phyloP scores from a whole-genome alignment of 2,329 filamentous ascomycete species.

The Monilinia fructicola region DNA sequence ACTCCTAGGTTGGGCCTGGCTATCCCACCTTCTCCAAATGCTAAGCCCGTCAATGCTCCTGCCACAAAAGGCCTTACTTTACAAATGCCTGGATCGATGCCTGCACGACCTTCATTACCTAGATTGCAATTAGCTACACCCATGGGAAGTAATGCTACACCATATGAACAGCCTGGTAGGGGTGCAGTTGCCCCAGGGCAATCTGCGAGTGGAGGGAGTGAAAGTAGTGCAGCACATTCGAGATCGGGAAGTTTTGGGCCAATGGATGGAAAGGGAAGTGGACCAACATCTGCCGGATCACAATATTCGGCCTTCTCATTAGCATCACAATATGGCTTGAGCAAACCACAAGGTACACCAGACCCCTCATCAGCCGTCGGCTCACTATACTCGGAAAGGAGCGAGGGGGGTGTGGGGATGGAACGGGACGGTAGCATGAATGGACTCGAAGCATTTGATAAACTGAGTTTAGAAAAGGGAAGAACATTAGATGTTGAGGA shows the following conservation, averaged over 20 bases:
- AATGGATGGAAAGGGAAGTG: conserved; percentile 72
- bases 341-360: conserved; percentile 66
- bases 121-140: conserved; percentile 83
- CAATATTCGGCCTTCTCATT: conserved; percentile 83
- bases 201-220: conserved; percentile 75
- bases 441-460: conserved; percentile 73
- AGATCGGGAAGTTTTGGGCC: conserved; percentile 81
- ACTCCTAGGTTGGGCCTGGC: conserved; percentile 68
- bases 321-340: conserved; percentile 69
- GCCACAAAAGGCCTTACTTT: conserved; percentile 31
- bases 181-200: conserved; percentile 54
- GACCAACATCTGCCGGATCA: conserved; percentile 83
- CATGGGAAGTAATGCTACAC: conserved; percentile 73
- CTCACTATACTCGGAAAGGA: conserved; percentile 78
- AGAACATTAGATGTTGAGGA: conserved; percentile 88
- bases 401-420: conserved; percentile 73
- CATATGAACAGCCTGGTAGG: conserved; percentile 60
- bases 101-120: conserved; percentile 61
- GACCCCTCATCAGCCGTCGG: conserved; percentile 88
- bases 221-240: conserved; percentile 76
- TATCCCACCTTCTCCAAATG: conserved; percentile 84
- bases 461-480: conserved; percentile 78
- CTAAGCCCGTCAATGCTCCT: conserved; percentile 62
- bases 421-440: conserved; percentile 80
- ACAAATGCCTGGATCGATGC: conserved; percentile 39